Evolutionary conservation across 352 stramenopile genomes (phyloP).

Genomic region (Nothophytophthora sp.): DNA sequence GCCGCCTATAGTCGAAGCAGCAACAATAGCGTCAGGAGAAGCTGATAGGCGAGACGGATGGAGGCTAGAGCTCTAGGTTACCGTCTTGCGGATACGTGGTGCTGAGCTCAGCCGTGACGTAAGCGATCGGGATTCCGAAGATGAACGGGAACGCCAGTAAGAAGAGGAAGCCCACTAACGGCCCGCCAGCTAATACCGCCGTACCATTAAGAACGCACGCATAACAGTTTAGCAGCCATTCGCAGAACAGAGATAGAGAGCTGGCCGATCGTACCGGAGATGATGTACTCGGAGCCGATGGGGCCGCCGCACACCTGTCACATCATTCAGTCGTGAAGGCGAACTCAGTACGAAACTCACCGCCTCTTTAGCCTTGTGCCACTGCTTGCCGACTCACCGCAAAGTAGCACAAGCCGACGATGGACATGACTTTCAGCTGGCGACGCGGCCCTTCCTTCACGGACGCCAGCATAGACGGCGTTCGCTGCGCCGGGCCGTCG

Average conservation of each 20-base stretch:
- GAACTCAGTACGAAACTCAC: background rate
- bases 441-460: conserved; percentile 47
- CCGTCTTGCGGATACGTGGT: conserved; percentile 67
- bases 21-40: no score
- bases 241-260: no score
- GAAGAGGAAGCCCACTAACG: conserved; percentile 64
- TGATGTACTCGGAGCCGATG: conserved; percentile 44
- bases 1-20: no score
- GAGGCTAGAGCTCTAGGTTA: no score
- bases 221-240: no score
- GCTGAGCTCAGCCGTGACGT: conserved; percentile 76
- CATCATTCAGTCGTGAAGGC: background rate
- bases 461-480: conserved; percentile 22
- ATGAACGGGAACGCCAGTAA: conserved; percentile 69
- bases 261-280: conserved; percentile 40
- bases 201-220: background rate
- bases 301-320: conserved; percentile 44
- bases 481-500: conserved; percentile 12
- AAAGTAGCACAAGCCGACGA: conserved; percentile 63
- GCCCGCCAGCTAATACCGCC: conserved; percentile 48
- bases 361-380: background rate
- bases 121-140: conserved; percentile 66
- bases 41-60: no score
- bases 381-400: conserved; percentile 18
- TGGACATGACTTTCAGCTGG: conserved; percentile 57